phyloP scores from a whole-genome alignment of 2,329 filamentous ascomycete genomes.

The Scedosporium aurantiacum region DNA sequence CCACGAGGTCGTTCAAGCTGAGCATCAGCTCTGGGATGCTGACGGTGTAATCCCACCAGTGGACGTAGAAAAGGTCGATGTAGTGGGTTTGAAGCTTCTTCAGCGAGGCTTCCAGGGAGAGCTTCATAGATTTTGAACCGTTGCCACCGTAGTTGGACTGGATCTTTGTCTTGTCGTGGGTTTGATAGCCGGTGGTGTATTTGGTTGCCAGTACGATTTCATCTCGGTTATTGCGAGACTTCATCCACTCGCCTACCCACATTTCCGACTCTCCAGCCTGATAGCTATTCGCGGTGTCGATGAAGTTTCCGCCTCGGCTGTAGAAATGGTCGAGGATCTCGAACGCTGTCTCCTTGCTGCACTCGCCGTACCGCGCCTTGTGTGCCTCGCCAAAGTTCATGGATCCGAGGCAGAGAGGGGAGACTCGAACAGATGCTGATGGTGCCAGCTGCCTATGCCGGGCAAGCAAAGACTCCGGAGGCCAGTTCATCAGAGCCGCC shows the following conservation, averaged over 20 bases:
- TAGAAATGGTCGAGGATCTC: slow-evolving; percentile 44
- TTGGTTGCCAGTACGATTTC: slow-evolving; percentile 38
- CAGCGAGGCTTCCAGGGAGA: slow-evolving; percentile 27
- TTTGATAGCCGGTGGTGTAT: slow-evolving; percentile 29
- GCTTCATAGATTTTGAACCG: slow-evolving; percentile 22
- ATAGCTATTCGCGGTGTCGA: slow-evolving; percentile 45
- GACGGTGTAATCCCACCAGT: slow-evolving; percentile 33
- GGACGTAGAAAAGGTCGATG: slow-evolving; percentile 27
- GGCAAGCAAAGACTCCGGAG: slow-evolving; percentile 12
- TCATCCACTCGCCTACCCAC: slow-evolving; percentile 42
- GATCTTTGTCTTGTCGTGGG: slow-evolving; percentile 16
- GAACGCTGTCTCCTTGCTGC: slow-evolving; percentile 37
- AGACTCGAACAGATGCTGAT: slow-evolving; percentile 12
- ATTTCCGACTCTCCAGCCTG: slow-evolving; percentile 37
- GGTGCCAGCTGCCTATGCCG: slow-evolving; percentile 15
- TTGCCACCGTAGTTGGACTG: slow-evolving; percentile 26
- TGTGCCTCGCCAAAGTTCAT: slow-evolving; percentile 15
- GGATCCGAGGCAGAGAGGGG: slow-evolving; percentile 15
- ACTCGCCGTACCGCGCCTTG: slow-evolving; percentile 10
- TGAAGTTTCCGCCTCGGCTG: slow-evolving; percentile 47
- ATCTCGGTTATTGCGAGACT: slow-evolving; percentile 29
- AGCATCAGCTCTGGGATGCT: slow-evolving; percentile 32
- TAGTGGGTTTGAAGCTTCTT: slow-evolving; percentile 26
- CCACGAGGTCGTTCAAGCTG: slow-evolving; percentile 27
- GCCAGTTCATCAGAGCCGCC: not conserved